These are phyloP conservation scores for Pinus taeda DNA, from an alignment of 75 land plant genomes.

Conservation along the genomic window DNA sequence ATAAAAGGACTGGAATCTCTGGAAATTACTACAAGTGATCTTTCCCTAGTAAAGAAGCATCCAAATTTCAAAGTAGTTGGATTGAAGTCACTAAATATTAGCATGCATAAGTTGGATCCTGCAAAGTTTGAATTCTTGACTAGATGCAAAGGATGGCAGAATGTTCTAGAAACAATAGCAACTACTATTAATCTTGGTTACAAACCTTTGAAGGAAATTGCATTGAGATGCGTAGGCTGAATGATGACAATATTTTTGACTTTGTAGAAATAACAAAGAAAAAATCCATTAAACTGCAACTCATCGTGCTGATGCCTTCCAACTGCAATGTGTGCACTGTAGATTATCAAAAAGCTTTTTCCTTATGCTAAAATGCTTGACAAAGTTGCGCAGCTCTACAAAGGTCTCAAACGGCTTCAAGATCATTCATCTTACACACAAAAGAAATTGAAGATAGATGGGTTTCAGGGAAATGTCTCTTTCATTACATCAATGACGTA, in stretches of 20 bases:
- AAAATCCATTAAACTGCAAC: too few species aligned
- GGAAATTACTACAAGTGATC: conserved; percentile 75
- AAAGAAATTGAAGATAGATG: conserved; percentile 81
- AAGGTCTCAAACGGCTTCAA: conserved; percentile 50
- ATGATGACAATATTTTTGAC: too few species aligned
- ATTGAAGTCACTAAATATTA: conserved; percentile 72
- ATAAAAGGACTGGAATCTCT: conserved; percentile 74
- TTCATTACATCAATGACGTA: conserved; percentile 99
- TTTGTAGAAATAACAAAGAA: too few species aligned
- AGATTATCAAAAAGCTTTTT: conserved; percentile 95
- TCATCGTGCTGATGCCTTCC: too few species aligned
- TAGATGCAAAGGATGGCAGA: conserved; percentile 81
- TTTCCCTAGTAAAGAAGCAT: conserved; percentile 75
- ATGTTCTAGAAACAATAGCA: conserved; percentile 78
- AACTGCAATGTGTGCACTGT: conserved; percentile 3
- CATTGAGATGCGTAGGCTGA: conserved; percentile 72
- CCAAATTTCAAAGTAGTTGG: conserved; percentile 81
- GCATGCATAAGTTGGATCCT: conserved; percentile 88
- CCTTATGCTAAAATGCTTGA: conserved; percentile 91
- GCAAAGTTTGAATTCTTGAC: conserved; percentile 96
- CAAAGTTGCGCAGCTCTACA: conserved; percentile 55
- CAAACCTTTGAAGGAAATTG: conserved; percentile 90
- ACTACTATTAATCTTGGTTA: conserved; percentile 79
- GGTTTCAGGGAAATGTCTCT: conserved; percentile 72
- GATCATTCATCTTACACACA: conserved; percentile 89